These are phyloP conservation scores for Elymus sibiricus DNA, from an alignment of 176 grass and related monocot species.

Conservation along the genomic window DNA sequence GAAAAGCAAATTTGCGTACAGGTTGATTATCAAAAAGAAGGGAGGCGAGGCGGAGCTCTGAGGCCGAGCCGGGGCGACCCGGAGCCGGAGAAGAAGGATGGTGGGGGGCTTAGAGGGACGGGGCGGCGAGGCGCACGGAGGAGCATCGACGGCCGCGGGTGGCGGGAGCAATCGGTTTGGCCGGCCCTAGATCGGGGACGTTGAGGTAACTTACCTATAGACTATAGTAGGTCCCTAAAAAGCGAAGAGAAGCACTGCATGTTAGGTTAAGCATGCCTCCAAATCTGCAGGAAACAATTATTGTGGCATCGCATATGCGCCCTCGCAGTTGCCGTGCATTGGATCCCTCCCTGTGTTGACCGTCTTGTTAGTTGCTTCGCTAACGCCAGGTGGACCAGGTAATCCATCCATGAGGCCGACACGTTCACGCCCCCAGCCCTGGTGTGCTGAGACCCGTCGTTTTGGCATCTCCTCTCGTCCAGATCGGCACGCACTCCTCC, in stretches of 20 bases:
- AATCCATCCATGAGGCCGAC: slow-evolving; percentile 36
- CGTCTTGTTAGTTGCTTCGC: slow-evolving; percentile 41
- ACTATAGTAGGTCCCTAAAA: too few relatives aligned
- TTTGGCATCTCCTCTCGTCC: slow-evolving; percentile 38
- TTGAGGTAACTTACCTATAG: too few relatives aligned
- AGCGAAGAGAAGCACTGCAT: neutral
- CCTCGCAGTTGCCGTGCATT: neutral
- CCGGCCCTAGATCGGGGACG: too few relatives aligned
- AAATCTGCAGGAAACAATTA: neutral
- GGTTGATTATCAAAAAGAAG: too few relatives aligned
- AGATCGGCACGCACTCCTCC: slow-evolving; percentile 19
- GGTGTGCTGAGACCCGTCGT: neutral
- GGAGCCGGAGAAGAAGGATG: too few relatives aligned
- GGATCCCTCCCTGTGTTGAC: slow-evolving; percentile 27
- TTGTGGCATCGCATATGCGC: neutral
- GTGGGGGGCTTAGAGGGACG: too few relatives aligned
- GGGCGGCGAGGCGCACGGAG: too few relatives aligned
- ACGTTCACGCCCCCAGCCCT: slow-evolving; percentile 24
- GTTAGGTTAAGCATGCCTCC: neutral
- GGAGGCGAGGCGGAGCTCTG: too few relatives aligned
- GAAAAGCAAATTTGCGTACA: too few relatives aligned
- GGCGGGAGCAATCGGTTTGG: too few relatives aligned
- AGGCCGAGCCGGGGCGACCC: too few relatives aligned
- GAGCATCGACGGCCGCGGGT: too few relatives aligned
- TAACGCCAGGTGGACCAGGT: slow-evolving; percentile 25